These are phyloP conservation scores for Osmanthus fragrans DNA, from an alignment of 257 asterid genomes.

Conservation along the genomic window DNA sequence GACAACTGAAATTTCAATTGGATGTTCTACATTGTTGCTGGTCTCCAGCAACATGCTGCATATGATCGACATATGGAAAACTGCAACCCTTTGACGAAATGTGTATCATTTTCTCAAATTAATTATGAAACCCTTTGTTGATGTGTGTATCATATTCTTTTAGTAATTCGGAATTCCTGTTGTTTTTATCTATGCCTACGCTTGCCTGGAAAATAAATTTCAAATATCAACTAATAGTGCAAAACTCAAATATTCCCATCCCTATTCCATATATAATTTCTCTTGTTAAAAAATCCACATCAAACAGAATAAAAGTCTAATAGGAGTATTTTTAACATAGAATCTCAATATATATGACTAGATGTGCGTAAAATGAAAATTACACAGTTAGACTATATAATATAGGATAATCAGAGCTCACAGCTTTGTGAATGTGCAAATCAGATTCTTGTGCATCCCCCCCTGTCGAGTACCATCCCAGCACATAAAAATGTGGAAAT, in stretches of 20 bases:
- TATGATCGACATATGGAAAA: background rate
- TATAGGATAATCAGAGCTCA: constrained; percentile 41
- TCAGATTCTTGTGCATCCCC: constrained; percentile 89
- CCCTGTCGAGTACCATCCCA: constrained; percentile 98
- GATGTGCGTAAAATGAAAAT: background rate
- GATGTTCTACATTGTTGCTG: background rate
- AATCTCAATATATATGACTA: background rate
- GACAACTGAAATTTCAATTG: background rate
- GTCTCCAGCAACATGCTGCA: background rate
- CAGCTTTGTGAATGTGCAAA: constrained; percentile 93
- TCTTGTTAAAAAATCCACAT: background rate
- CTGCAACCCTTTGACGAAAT: background rate
- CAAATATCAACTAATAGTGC: constrained; percentile 6
- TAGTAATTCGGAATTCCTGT: background rate
- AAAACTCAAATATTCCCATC: background rate
- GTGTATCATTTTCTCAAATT: background rate
- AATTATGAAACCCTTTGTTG: background rate
- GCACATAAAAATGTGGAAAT: constrained; percentile 77
- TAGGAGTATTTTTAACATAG: background rate
- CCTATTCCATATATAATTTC: background rate
- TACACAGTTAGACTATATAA: background rate
- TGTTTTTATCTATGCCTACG: background rate
- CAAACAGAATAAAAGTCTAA: background rate
- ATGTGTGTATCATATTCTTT: background rate
- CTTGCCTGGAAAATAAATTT: background rate